Evolutionary conservation across 2,329 filamentous ascomycete species (phyloP), one percentile per base, ranked within the genome.

Genomic region (Penicillium psychrosexuale): DNA sequence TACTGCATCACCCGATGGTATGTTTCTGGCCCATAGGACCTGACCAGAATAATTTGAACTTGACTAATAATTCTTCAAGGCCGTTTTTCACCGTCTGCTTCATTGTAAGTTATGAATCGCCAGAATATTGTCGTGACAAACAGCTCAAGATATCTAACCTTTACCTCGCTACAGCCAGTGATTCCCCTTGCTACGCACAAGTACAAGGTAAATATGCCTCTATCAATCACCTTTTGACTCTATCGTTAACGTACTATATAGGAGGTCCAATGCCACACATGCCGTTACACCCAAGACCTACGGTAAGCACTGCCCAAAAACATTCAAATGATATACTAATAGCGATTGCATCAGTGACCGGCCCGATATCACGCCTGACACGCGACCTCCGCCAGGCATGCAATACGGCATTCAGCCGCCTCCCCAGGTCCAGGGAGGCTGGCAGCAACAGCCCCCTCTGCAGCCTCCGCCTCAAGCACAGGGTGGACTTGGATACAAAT

Each of bases 21-120:
- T 56, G 69, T 66, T 42, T 33, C 19, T 24, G 8, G 3, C 8
- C 15, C 11, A 3, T 5, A 9, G 1, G 34, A 37, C 37, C 8
- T 5, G 8, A 9, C 4, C 5, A n/a, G 8, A 15, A 2, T 47
- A 2, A 4, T 13, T 30, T 5, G 28, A 38, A 27, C 28, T 11
- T 17, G 13, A 37, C 51, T 68, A 46, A 65, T 54, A 22, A 24
- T 22, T 24, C 34, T 13, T 17, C 3, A 43, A 75, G 72, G 72
- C 74, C 75, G 1, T 78, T 73, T 62, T 77, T 78, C 53, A 78
- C 76, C 22, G 57, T 78, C 43, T 78, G 76, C 66, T 78, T 76
- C 47, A 59, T 78, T 58, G 72, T 73, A 66, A 61, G 71, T 39
- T 39, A 22, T 5, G 39, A 38, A 34, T 19, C 30, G n/a, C 8